Conservation (phyloP, 345 rosid genomes). For the Eucalyptus virginea region DNA sequence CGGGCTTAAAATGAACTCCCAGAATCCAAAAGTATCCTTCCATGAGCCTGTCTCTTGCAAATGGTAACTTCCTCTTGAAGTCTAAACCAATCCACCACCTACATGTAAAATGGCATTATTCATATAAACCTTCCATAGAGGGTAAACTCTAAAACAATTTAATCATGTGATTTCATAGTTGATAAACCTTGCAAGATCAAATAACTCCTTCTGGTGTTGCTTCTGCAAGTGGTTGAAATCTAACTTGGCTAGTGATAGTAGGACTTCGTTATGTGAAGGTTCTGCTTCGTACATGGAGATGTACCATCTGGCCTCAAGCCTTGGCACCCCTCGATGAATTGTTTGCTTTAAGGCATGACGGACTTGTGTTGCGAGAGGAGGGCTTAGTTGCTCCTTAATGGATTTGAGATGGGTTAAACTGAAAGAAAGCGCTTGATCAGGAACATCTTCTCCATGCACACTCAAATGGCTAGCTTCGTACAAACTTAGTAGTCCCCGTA, state of each 20-base stretch:
- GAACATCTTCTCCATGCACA: conserved; percentile 4
- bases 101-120: neutral
- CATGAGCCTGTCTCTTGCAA: conserved; percentile 8
- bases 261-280: neutral
- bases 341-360: neutral
- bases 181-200: neutral
- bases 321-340: neutral
- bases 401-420: neutral
- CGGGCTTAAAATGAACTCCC: conserved; percentile 1
- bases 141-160: neutral
- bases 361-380: neutral
- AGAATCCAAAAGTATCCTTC: conserved; percentile 12
- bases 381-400: neutral
- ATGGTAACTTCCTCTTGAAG: conserved; percentile 1
- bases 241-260: conserved; percentile 16
- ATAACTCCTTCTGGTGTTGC: conserved; percentile 2
- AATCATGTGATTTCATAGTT: too few relatives aligned
- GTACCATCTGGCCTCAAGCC: conserved; percentile 3
- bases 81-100: conserved; percentile 18
- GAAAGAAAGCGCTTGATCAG: neutral
- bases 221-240: conserved; percentile 13
- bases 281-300: neutral
- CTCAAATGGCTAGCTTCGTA: neutral
- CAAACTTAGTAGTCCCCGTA: neutral
- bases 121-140: neutral